Percentiles rank a stretch among this genome's conserved stretches.
phyloP scores from a whole-genome alignment of 176 grass and related monocot species.

The Dendrocalamus sinicus region DNA sequence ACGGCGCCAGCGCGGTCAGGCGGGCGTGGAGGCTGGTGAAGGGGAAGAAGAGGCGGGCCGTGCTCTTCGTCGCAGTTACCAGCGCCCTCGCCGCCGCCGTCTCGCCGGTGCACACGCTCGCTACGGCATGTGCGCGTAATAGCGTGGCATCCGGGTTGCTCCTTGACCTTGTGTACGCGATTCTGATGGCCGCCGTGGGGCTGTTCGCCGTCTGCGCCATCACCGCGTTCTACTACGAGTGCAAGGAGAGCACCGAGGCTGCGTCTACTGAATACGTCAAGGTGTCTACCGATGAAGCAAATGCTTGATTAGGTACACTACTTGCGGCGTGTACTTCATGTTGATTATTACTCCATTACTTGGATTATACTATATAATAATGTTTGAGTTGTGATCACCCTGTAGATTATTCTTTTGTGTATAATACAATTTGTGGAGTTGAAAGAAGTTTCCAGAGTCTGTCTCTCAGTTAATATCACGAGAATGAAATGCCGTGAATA shows the following conservation, averaged over 20 bases:
- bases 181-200: not conserved
- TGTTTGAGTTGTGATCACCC: no score
- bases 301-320: not conserved
- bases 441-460: no score
- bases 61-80: not conserved
- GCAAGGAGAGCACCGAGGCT: not conserved
- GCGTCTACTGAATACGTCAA: not conserved
- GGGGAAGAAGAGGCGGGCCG: not conserved
- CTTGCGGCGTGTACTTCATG: not conserved
- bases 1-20: not conserved
- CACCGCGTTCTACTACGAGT: constrained; percentile 40
- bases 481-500: no score
- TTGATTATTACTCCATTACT: no score
- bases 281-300: not conserved
- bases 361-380: no score
- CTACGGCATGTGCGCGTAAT: not conserved
- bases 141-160: constrained; percentile 10
- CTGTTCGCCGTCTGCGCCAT: constrained; percentile 20
- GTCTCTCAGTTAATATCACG: no score
- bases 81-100: not conserved
- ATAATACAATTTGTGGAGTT: no score
- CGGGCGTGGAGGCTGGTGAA: constrained; percentile 20
- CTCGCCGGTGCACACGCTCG: not conserved
- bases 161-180: not conserved
- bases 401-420: no score